A percentile compares a stretch with the other conserved stretches of the same genome.
phyloP scores from a whole-genome alignment of 192 early-diverging fungal species.

The Podila epicladia region DNA sequence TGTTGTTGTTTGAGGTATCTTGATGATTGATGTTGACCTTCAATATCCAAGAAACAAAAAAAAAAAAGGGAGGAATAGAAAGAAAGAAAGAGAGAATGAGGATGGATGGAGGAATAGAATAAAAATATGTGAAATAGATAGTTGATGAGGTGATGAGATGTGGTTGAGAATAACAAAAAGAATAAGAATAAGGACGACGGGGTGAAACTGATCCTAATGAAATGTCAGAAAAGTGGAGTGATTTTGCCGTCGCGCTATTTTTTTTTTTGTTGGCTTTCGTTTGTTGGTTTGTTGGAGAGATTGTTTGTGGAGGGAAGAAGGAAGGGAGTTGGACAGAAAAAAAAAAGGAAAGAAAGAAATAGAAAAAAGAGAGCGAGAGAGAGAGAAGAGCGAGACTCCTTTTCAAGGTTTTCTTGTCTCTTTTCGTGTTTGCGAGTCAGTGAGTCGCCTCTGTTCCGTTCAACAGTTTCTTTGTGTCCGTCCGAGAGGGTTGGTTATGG shows the following conservation, averaged over 20 bases:
- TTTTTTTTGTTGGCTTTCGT: too few species aligned
- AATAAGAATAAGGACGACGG: too few species aligned
- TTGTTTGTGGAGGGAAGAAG: background rate
- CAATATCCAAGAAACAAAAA: background rate
- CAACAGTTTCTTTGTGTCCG: too few species aligned
- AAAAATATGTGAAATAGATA: background rate
- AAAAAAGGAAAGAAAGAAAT: background rate
- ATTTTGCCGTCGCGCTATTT: too few species aligned
- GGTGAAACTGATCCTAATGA: too few species aligned
- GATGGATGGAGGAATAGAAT: background rate
- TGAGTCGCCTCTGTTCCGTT: too few species aligned
- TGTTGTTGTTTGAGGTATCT: too few species aligned
- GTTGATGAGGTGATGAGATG: too few species aligned
- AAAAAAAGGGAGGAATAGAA: background rate
- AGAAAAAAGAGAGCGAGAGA: background rate
- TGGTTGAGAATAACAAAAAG: too few species aligned
- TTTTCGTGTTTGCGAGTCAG: too few species aligned
- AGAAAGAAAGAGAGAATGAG: background rate
- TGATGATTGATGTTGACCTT: background rate
- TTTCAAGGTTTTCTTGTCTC: background rate
- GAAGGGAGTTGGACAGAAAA: background rate
- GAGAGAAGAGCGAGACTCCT: background rate
- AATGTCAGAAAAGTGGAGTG: too few species aligned
- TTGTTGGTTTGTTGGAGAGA: background rate
- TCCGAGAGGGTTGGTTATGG: too few species aligned